Percentiles rank a stretch among this genome's conserved stretches.
Evolutionary conservation across 2,329 filamentous ascomycete species (phyloP).

Genomic region (Botryosphaeria dothidea): DNA sequence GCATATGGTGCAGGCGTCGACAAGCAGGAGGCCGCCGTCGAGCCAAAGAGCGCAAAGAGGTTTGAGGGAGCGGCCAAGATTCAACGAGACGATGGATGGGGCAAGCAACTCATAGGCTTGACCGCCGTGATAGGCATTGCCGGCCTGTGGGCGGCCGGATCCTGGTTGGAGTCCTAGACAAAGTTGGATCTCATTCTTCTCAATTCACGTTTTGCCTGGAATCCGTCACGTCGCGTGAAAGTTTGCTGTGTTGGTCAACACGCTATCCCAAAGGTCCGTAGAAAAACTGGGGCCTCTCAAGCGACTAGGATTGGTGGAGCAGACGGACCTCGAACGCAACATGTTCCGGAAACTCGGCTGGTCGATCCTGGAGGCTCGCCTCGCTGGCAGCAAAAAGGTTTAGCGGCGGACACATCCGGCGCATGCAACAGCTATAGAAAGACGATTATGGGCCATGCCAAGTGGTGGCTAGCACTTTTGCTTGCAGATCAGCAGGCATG

Average conservation of each 20-base stretch:
- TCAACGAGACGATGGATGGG: constrained; percentile 38
- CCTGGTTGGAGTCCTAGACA: constrained; percentile 34
- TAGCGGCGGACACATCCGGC: neutral
- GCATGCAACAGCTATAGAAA: neutral
- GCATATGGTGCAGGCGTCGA: constrained; percentile 28
- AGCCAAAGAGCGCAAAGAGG: constrained; percentile 24
- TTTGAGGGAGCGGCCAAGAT: constrained; percentile 38
- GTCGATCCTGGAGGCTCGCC: neutral
- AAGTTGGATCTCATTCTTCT: neutral
- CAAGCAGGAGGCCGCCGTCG: constrained; percentile 12
- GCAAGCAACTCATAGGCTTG: constrained; percentile 42
- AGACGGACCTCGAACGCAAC: neutral
- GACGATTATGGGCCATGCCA: neutral
- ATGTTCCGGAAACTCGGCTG: neutral
- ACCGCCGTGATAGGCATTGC: constrained; percentile 41
- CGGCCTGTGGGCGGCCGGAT: constrained; percentile 42
- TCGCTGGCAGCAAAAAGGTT: neutral
- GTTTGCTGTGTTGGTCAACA: neutral
- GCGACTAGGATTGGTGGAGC: neutral
- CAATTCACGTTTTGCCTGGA: neutral
- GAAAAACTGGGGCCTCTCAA: neutral
- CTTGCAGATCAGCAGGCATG: neutral
- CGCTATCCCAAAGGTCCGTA: neutral
- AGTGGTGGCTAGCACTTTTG: neutral
- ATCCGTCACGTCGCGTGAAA: neutral